A percentile compares a stretch with the other conserved stretches of the same genome.
Evolutionary conservation across 2,329 filamentous ascomycete genomes (phyloP).

Genomic region (Diaporthe destruens): DNA sequence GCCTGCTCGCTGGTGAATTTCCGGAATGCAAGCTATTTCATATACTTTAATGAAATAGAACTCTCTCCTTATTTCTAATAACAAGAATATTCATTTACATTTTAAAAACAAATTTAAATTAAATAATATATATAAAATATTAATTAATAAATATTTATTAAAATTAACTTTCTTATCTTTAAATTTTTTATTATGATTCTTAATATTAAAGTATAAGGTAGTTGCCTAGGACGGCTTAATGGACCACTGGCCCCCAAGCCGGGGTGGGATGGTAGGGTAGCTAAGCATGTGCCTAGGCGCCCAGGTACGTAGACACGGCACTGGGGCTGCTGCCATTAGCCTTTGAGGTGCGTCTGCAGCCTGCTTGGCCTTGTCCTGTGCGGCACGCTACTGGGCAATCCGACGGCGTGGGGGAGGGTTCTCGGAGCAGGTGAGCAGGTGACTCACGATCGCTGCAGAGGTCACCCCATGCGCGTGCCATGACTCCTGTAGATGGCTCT

Average conservation of each 20-base stretch:
- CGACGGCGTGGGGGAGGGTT: neutral
- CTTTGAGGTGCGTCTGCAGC: conserved; percentile 35
- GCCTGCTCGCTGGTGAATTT: too few species aligned
- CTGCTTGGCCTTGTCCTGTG: conserved; percentile 32
- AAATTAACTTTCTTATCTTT: too few species aligned
- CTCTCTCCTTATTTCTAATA: too few species aligned
- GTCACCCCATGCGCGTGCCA: neutral
- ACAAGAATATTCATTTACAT: too few species aligned
- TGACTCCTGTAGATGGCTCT: conserved; percentile 10
- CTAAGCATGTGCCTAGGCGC: too few species aligned
- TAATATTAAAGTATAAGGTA: neutral
- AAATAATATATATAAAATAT: too few species aligned
- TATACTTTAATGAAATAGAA: too few species aligned
- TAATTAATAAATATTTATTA: too few species aligned
- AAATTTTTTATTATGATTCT: too few species aligned
- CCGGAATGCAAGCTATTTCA: too few species aligned
- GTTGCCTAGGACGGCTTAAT: neutral
- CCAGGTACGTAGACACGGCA: neutral
- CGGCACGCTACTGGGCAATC: conserved; percentile 6
- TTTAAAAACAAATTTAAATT: too few species aligned
- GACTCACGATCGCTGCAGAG: conserved; percentile 38
- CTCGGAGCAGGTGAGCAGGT: conserved; percentile 13
- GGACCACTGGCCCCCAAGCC: neutral
- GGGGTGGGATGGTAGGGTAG: neutral
- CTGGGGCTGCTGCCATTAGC: conserved; percentile 25